These are phyloP conservation scores for Eurotiales sp. DNA, from an alignment of 2,329 filamentous ascomycete species.

Conservation along the genomic window DNA sequence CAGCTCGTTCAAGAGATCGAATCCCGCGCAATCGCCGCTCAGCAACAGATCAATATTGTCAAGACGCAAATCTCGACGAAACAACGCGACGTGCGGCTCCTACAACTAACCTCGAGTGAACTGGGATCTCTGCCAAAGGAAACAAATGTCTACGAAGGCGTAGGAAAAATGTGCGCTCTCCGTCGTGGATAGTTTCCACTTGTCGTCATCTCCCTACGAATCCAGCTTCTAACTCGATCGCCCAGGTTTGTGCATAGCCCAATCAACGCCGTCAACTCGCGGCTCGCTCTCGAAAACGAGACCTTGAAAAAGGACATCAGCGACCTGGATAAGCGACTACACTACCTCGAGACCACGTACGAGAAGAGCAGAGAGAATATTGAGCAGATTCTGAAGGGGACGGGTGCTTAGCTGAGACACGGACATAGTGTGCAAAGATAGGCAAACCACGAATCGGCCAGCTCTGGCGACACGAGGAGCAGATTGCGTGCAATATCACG, in stretches of 20 bases:
- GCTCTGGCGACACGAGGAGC: too few relatives aligned
- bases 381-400: conserved; percentile 73
- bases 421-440: neutral
- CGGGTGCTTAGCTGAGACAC: conserved; percentile 24
- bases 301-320: conserved; percentile 74
- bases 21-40: conserved; percentile 77
- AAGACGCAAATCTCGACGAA: conserved; percentile 80
- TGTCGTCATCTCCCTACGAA: too few relatives aligned
- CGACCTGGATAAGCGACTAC: conserved; percentile 79
- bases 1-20: conserved; percentile 93
- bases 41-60: conserved; percentile 87
- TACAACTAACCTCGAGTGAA: conserved; percentile 82
- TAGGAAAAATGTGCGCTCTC: conserved; percentile 97
- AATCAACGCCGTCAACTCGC: conserved; percentile 67
- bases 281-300: conserved; percentile 70
- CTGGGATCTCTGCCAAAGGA: conserved; percentile 69
- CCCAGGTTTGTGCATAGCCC: conserved; percentile 82
- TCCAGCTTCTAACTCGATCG: neutral
- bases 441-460: too few relatives aligned
- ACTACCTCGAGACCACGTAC: conserved; percentile 91
- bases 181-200: too few relatives aligned
- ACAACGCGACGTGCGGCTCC: conserved; percentile 81
- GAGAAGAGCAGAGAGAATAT: conserved; percentile 92
- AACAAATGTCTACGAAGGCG: conserved; percentile 85
- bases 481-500: too few relatives aligned